Evolutionary conservation across 306 rosid genomes (phyloP).

Genomic region (Herpetospermum pedunculosum): DNA sequence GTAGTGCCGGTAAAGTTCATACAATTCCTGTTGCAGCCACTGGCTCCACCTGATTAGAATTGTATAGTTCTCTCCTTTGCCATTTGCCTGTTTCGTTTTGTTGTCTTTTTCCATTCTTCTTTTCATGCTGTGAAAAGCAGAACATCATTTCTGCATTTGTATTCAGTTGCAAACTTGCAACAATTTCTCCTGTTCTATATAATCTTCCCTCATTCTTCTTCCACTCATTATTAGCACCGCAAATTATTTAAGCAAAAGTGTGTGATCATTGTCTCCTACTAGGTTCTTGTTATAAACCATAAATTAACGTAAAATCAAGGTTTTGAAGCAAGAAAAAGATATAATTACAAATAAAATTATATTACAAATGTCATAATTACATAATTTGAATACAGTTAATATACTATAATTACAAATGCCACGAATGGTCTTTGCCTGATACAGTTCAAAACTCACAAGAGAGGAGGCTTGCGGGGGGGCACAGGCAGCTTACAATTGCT

Average conservation of each 20-base stretch:
- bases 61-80: constrained; percentile 13
- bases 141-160: constrained; percentile 18
- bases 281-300: background rate
- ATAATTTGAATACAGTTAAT: background rate
- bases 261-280: background rate
- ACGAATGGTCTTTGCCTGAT: background rate
- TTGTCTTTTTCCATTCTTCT: constrained; percentile 7
- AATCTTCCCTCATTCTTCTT: background rate
- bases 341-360: background rate
- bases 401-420: background rate
- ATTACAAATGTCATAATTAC: background rate
- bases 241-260: background rate
- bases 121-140: constrained; percentile 5
- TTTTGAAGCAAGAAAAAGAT: background rate
- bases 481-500: background rate
- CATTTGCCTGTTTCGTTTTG: constrained; percentile 5
- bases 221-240: background rate
- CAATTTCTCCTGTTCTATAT: constrained; percentile 16
- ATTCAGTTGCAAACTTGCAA: constrained; percentile 57
- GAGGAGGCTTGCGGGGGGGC: background rate
- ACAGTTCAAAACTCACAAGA: background rate
- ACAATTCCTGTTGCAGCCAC: constrained; percentile 29
- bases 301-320: background rate
- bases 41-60: constrained; percentile 33
- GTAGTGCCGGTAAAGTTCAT: constrained; percentile 28